Evolutionary conservation across 768 basidiomycete genomes (phyloP), one percentile per base, ranked within the genome.

Genomic region (Lentinula edodes): DNA sequence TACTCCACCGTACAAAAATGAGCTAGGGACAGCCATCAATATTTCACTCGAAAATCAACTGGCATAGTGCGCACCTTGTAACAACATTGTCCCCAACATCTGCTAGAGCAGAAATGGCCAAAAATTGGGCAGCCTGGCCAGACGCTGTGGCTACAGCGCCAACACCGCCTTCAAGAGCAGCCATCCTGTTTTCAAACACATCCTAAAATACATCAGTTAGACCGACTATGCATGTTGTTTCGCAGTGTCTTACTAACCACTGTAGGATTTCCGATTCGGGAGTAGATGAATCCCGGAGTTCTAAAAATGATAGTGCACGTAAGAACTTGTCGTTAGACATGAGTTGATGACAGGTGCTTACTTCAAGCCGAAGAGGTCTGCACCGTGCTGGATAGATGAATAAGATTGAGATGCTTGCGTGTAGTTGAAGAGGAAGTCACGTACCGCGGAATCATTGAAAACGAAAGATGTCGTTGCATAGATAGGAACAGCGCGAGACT

Each of bases 401-500:
- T 58, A 13, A 23, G 38, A 57, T 58, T 45, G 36, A 60, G 36
- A 35, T 18, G 32, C 42, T 15, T 15, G 4, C 0, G 55, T 42
- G 35, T 16, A 52, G 28, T 28, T 35, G 18, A 34, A 45, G 34
- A 3, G 18, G 36, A 41, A 15, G 52, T 7, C 41, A 73, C 79
- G 52, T 67, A 87, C 85, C 66, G 82, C 79, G 50, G 87, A 84
- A 69, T 88, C 76, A 66, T 91, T 85, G 78, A 91, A 91, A 18
- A 84, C 83, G 63, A 85, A 91, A 65, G 84, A 85, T 3, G 88
- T 87, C 13, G 86, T 75, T 0, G 88, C 84, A 62, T 91, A 91
- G 67, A 93, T 91, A 0, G 91, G 91, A 0, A 84, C 83, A 2
- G 90, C 91, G 2, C 90, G 82, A 4, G 91, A 87, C 59, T 60